Percentiles rank a stretch among this genome's conserved stretches.
Conservation (phyloP, 2,329 filamentous ascomycete species). For the Aspergillus versicolor region DNA sequence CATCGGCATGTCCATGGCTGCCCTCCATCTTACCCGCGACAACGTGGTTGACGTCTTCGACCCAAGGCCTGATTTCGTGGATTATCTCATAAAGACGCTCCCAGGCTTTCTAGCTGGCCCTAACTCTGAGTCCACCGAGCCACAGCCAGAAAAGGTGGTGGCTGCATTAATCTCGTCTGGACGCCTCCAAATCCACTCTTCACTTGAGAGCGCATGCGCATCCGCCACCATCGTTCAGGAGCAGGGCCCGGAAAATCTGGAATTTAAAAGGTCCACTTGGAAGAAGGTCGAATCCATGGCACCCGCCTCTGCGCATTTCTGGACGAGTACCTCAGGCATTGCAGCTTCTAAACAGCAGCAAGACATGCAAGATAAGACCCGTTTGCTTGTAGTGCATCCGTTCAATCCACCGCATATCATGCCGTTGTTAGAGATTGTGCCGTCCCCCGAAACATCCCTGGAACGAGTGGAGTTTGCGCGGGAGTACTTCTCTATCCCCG, state of each 20-base stretch:
- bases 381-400: slow-evolving; percentile 59
- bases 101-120: slow-evolving; percentile 7
- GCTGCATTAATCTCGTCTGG: slow-evolving; percentile 14
- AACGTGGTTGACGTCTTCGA: slow-evolving; percentile 50
- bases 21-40: slow-evolving; percentile 29
- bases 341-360: slow-evolving; percentile 51
- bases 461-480: slow-evolving; percentile 28
- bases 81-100: slow-evolving; percentile 42
- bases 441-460: slow-evolving; percentile 43
- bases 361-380: slow-evolving; percentile 42
- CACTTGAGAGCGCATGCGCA: slow-evolving; percentile 17
- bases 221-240: slow-evolving; percentile 57
- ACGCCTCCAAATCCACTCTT: slow-evolving; percentile 18
- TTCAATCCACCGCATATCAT: slow-evolving; percentile 64
- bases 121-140: not conserved
- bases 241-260: slow-evolving; percentile 55
- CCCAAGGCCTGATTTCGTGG: slow-evolving; percentile 48
- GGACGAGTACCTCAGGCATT: slow-evolving; percentile 60
- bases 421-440: slow-evolving; percentile 60
- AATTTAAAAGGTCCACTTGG: slow-evolving; percentile 56
- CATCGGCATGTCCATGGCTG: slow-evolving; percentile 58
- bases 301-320: slow-evolving; percentile 48
- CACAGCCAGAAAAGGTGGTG: slow-evolving; percentile 1
- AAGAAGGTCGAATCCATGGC: slow-evolving; percentile 50
- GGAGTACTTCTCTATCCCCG: slow-evolving; percentile 40